Percentiles rank a stretch among this genome's conserved stretches.
Evolutionary conservation across 768 basidiomycete species (phyloP).

Genomic region (Rhizopogon salebrosus): DNA sequence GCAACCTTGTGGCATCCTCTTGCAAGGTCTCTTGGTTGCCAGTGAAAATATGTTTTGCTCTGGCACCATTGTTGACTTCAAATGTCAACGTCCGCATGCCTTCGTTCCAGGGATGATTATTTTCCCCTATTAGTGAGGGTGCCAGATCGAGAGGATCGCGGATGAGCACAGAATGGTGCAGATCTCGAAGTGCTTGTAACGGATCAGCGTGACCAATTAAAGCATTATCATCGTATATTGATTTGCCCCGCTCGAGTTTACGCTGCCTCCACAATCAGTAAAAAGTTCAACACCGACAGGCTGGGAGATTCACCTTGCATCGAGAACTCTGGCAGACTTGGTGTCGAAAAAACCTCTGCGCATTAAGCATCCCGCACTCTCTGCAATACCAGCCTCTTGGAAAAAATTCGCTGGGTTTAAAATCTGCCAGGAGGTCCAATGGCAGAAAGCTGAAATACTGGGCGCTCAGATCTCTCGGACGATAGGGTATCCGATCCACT

Average conservation of each 20-base stretch:
- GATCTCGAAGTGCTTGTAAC: constrained; percentile 18
- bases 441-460: constrained; percentile 26
- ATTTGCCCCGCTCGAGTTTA: constrained; percentile 6
- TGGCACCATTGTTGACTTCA: constrained; percentile 15
- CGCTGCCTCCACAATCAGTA: constrained; percentile 7
- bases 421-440: constrained; percentile 24
- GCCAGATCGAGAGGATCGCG: constrained; percentile 11
- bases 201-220: constrained; percentile 14
- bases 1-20: constrained; percentile 29
- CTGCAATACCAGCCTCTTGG: constrained; percentile 46
- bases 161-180: constrained; percentile 9
- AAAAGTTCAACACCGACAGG: neutral
- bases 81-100: constrained; percentile 25
- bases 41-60: constrained; percentile 42
- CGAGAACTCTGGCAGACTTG: constrained; percentile 36
- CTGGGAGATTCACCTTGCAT: constrained; percentile 32
- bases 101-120: constrained; percentile 22
- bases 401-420: constrained; percentile 29
- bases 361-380: constrained; percentile 44
- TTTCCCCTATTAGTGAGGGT: constrained; percentile 13
- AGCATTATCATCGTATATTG: neutral
- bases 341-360: constrained; percentile 40
- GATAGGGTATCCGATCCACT: constrained; percentile 16
- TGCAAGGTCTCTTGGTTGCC: constrained; percentile 41
- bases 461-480: constrained; percentile 18